Evolutionary conservation across 2,329 filamentous ascomycete species (phyloP).

Genomic region (Aciculosporium take): DNA sequence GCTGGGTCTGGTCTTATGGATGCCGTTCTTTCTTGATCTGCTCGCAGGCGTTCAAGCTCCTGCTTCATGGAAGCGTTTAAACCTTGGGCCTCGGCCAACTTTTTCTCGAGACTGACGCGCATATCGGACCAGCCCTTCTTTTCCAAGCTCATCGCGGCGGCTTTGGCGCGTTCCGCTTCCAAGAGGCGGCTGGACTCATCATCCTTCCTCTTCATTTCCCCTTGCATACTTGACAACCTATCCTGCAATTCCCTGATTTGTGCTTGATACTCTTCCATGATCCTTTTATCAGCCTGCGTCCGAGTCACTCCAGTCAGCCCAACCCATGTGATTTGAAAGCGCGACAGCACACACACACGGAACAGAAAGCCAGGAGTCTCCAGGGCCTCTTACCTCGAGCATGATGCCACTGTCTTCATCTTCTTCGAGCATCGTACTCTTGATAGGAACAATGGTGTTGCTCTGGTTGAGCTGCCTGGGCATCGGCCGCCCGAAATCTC

Average conservation of each 20-base stretch:
- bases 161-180: slow-evolving; percentile 41
- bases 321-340: background rate
- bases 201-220: slow-evolving; percentile 54
- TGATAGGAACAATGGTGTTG: slow-evolving; percentile 94
- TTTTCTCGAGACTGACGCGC: slow-evolving; percentile 53
- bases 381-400: slow-evolving; percentile 27
- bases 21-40: slow-evolving; percentile 25
- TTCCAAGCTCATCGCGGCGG: slow-evolving; percentile 41
- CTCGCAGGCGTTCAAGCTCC: slow-evolving; percentile 61
- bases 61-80: slow-evolving; percentile 68
- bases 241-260: slow-evolving; percentile 63
- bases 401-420: slow-evolving; percentile 50
- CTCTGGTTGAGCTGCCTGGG: slow-evolving; percentile 77
- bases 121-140: slow-evolving; percentile 58
- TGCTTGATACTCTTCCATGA: slow-evolving; percentile 64
- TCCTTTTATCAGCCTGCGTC: slow-evolving; percentile 49
- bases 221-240: slow-evolving; percentile 59
- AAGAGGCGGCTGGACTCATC: slow-evolving; percentile 48
- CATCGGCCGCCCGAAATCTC: slow-evolving; percentile 60
- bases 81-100: slow-evolving; percentile 57
- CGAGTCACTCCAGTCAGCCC: slow-evolving; percentile 5
- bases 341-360: no score
- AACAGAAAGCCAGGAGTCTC: background rate
- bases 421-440: slow-evolving; percentile 94
- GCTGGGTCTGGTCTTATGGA: slow-evolving; percentile 32